phyloP scores from a whole-genome alignment of 2,329 filamentous ascomycete genomes.

The Madurella mycetomatis region DNA sequence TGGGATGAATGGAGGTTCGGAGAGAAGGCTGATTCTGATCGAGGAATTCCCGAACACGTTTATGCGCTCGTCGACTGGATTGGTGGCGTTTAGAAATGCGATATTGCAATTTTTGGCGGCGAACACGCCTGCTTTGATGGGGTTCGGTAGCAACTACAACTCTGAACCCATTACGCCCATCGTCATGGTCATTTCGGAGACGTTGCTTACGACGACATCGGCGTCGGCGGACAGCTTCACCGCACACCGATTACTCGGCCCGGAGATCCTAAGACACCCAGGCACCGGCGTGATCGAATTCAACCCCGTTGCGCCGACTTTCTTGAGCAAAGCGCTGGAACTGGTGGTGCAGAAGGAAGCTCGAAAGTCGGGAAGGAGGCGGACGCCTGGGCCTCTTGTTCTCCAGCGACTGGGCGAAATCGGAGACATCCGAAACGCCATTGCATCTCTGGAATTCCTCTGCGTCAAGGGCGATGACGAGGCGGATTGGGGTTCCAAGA shows the following conservation, averaged over 20 bases:
- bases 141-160: slow-evolving; percentile 40
- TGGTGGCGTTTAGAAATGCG: slow-evolving; percentile 69
- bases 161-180: slow-evolving; percentile 61
- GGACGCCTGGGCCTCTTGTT: slow-evolving; percentile 72
- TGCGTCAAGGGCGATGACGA: slow-evolving; percentile 76
- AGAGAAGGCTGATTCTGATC: slow-evolving; percentile 62
- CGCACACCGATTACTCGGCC: slow-evolving; percentile 80
- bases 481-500: slow-evolving; percentile 69
- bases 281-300: slow-evolving; percentile 81
- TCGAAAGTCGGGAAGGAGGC: slow-evolving; percentile 66
- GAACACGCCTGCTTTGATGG: slow-evolving; percentile 54
- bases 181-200: slow-evolving; percentile 89
- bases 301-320: slow-evolving; percentile 83
- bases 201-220: slow-evolving; percentile 76
- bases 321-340: slow-evolving; percentile 79
- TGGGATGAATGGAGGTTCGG: slow-evolving; percentile 11
- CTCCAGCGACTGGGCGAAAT: slow-evolving; percentile 77
- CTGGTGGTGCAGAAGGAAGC: slow-evolving; percentile 81
- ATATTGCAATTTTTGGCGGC: slow-evolving; percentile 71
- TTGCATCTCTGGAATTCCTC: slow-evolving; percentile 87
- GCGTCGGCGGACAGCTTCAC: slow-evolving; percentile 88
- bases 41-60: slow-evolving; percentile 81
- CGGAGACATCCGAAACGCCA: slow-evolving; percentile 88
- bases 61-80: slow-evolving; percentile 56
- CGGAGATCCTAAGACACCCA: slow-evolving; percentile 78